Percentiles rank a stretch among this genome's conserved stretches.
Evolutionary conservation across 1,139 yeast genomes (phyloP).

Genomic region (Geotrichum aggregatum): DNA sequence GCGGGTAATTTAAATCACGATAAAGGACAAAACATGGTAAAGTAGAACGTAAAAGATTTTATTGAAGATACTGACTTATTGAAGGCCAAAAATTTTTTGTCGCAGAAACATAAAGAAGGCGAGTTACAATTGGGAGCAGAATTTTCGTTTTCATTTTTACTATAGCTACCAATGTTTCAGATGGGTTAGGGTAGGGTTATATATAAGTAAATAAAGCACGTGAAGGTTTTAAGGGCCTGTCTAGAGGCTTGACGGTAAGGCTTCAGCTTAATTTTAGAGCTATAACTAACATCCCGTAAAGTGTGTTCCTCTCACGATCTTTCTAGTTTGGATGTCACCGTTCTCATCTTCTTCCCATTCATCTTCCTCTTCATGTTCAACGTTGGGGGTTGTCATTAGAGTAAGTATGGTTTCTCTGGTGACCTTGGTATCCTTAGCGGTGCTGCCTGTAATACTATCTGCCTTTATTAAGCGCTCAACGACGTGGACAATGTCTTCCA

Average conservation of each 20-base stretch:
- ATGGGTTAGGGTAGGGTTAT: not conserved
- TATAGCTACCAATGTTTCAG: too few species aligned
- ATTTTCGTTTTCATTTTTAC: not conserved
- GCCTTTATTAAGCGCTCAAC: constrained; percentile 52
- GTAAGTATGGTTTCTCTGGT: constrained; percentile 15
- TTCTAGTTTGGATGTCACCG: constrained; percentile 1
- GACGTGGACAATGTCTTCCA: constrained; percentile 58
- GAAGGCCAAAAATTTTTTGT: not conserved
- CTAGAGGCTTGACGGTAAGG: too few species aligned
- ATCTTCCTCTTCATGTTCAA: constrained; percentile 16
- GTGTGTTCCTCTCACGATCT: constrained; percentile 7
- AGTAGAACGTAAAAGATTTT: not conserved
- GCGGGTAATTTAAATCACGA: not conserved
- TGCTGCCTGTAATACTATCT: constrained; percentile 32
- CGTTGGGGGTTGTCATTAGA: constrained; percentile 16
- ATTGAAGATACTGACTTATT: not conserved
- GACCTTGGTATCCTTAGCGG: not conserved
- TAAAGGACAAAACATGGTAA: not conserved
- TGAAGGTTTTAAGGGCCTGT: too few species aligned
- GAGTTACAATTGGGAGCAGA: not conserved
- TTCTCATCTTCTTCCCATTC: constrained; percentile 12
- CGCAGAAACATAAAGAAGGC: not conserved
- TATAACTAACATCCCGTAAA: constrained; percentile 5
- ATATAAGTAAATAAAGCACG: too few species aligned
- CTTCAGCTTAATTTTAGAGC: not conserved